Conservation (phyloP, 2,329 filamentous ascomycete species). For the Ophiostoma ips region DNA sequence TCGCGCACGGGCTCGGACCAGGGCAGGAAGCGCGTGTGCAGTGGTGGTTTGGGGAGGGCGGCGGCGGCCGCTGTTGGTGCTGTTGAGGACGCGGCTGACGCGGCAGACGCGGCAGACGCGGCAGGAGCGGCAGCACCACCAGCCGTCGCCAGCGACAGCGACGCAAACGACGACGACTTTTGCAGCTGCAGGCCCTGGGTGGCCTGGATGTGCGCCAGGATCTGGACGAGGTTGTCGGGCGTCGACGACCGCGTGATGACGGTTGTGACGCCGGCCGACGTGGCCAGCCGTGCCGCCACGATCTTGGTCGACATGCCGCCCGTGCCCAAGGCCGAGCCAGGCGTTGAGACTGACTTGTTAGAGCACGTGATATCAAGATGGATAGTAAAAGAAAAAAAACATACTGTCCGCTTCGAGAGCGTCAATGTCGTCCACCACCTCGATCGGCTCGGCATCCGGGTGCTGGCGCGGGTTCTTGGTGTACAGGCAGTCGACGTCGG, state of each 20-base stretch:
- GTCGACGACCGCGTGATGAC: constrained; percentile 91
- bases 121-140: background rate
- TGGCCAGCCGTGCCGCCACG: constrained; percentile 79
- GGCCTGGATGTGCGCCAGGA: constrained; percentile 67
- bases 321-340: constrained; percentile 78
- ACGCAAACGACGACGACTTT: constrained; percentile 14
- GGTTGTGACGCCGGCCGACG: constrained; percentile 87
- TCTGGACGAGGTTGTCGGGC: constrained; percentile 79
- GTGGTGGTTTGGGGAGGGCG: constrained; percentile 35
- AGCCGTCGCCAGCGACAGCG: background rate
- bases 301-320: constrained; percentile 98
- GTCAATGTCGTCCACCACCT: constrained; percentile 81
- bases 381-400: constrained; percentile 7
- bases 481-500: constrained; percentile 94
- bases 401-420: constrained; percentile 66
- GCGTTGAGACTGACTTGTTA: constrained; percentile 55
- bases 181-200: constrained; percentile 24
- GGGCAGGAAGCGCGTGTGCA: constrained; percentile 89
- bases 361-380: background rate
- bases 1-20: constrained; percentile 76
- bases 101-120: background rate
- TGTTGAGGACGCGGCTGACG: constrained; percentile 11
- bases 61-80: constrained; percentile 10
- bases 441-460: constrained; percentile 76
- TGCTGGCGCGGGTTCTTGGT: constrained; percentile 84